These are phyloP conservation scores for Apiotrichum gamsii DNA, from an alignment of 1,284 basidiomycete species.

Conservation along the genomic window DNA sequence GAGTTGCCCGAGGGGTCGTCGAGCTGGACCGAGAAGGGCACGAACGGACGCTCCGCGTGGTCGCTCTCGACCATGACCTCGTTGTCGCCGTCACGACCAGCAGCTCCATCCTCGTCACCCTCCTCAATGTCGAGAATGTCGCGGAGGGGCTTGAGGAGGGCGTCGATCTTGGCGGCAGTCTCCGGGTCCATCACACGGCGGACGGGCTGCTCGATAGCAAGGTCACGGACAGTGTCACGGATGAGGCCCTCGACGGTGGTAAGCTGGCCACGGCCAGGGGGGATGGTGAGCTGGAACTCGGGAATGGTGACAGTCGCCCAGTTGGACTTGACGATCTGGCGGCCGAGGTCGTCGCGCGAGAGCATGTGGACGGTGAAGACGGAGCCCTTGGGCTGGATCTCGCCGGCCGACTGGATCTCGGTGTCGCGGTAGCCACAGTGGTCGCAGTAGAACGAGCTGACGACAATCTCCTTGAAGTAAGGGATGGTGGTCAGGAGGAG, in stretches of 20 bases:
- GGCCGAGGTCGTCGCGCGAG: conserved; percentile 71
- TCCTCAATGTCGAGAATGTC: conserved; percentile 64
- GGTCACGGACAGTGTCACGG: conserved; percentile 75
- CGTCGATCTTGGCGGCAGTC: conserved; percentile 71
- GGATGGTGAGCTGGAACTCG: conserved; percentile 86
- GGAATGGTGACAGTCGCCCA: conserved; percentile 76
- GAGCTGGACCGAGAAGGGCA: conserved; percentile 72
- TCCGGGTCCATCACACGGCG: conserved; percentile 75
- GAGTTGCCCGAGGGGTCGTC: conserved; percentile 96
- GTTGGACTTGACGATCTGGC: conserved; percentile 88
- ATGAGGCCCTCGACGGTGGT: conserved; percentile 94
- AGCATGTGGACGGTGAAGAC: conserved; percentile 77
- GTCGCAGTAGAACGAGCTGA: conserved; percentile 93
- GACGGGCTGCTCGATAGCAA: conserved; percentile 77
- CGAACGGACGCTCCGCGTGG: conserved; percentile 54
- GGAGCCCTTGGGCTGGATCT: conserved; percentile 62
- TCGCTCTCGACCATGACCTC: conserved; percentile 24
- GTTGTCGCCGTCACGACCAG: conserved; percentile 31
- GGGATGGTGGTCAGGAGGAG: conserved; percentile 92
- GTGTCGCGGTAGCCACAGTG: conserved; percentile 88
- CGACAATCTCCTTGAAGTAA: conserved; percentile 90
- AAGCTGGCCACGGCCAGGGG: conserved; percentile 78
- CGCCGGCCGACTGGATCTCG: conserved; percentile 87
- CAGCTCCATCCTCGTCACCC: conserved; percentile 49
- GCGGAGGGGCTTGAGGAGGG: conserved; percentile 62